Conservation (phyloP, 1,139 yeast genomes). For the Yamadazyma trypodendri region DNA sequence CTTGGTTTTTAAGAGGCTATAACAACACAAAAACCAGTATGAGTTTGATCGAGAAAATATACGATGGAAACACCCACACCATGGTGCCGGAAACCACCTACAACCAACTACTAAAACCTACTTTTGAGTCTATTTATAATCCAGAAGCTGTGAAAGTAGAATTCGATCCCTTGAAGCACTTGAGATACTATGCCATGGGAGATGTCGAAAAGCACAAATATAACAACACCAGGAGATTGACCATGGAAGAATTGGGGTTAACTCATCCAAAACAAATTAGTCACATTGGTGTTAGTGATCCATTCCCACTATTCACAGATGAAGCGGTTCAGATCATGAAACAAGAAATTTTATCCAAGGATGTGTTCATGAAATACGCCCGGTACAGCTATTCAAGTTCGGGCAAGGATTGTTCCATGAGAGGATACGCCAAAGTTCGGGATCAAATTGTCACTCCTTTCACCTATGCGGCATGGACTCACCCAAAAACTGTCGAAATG, state of each 20-base stretch:
- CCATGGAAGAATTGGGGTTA: constrained; percentile 49
- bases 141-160: constrained; percentile 7
- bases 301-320: constrained; percentile 56
- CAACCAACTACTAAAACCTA: constrained; percentile 8
- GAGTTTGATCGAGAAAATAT: constrained; percentile 1
- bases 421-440: constrained; percentile 46
- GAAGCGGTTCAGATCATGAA: constrained; percentile 58
- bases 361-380: constrained; percentile 44
- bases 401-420: constrained; percentile 45
- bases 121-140: constrained; percentile 7
- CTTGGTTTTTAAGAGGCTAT: not conserved
- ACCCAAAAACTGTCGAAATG: constrained; percentile 51
- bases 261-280: constrained; percentile 40
- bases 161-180: constrained; percentile 47
- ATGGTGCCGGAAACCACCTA: constrained; percentile 11
- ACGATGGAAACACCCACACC: constrained; percentile 1
- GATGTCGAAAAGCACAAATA: constrained; percentile 23
- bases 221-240: constrained; percentile 38
- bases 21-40: not conserved
- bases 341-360: constrained; percentile 46
- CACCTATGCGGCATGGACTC: constrained; percentile 54
- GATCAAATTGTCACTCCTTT: constrained; percentile 38
- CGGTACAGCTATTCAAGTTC: constrained; percentile 33
- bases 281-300: constrained; percentile 52
- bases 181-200: constrained; percentile 36